Conservation (phyloP, 768 basidiomycete genomes). For the Termitomyces sp. region DNA sequence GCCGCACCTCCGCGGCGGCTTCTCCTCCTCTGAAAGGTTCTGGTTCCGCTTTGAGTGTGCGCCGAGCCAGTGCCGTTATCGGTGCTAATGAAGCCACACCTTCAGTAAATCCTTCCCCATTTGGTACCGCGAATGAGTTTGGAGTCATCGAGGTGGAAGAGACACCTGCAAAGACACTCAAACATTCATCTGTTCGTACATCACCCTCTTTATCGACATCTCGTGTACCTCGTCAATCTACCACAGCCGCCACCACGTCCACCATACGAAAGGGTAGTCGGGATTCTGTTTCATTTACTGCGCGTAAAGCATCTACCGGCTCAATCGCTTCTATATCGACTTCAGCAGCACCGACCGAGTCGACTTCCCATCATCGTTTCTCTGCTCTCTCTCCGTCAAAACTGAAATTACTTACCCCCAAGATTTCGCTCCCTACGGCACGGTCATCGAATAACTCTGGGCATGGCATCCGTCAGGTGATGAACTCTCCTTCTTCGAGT, state of each 20-base stretch:
- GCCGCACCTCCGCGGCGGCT: slow-evolving; percentile 66
- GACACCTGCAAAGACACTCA: slow-evolving; percentile 39
- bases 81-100: slow-evolving; percentile 40
- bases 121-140: slow-evolving; percentile 62
- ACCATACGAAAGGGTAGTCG: slow-evolving; percentile 63
- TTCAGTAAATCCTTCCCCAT: slow-evolving; percentile 61
- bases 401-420: slow-evolving; percentile 75
- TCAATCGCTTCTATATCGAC: slow-evolving; percentile 69
- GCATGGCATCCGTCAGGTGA: slow-evolving; percentile 48
- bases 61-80: slow-evolving; percentile 68
- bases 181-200: slow-evolving; percentile 53
- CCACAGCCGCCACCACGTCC: slow-evolving; percentile 36
- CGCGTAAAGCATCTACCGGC: slow-evolving; percentile 78
- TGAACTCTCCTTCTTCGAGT: slow-evolving; percentile 61
- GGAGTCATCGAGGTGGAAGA: slow-evolving; percentile 69
- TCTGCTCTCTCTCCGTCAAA: slow-evolving; percentile 84
- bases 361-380: slow-evolving; percentile 51
- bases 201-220: slow-evolving; percentile 61
- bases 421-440: slow-evolving; percentile 56
- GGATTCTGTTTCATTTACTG: slow-evolving; percentile 74
- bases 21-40: slow-evolving; percentile 68
- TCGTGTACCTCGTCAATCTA: slow-evolving; percentile 61
- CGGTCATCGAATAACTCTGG: slow-evolving; percentile 41
- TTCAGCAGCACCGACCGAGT: slow-evolving; percentile 35
- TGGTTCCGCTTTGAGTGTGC: slow-evolving; percentile 40